phyloP scores from a whole-genome alignment of 345 rosid species.

The Populus euphratica region DNA sequence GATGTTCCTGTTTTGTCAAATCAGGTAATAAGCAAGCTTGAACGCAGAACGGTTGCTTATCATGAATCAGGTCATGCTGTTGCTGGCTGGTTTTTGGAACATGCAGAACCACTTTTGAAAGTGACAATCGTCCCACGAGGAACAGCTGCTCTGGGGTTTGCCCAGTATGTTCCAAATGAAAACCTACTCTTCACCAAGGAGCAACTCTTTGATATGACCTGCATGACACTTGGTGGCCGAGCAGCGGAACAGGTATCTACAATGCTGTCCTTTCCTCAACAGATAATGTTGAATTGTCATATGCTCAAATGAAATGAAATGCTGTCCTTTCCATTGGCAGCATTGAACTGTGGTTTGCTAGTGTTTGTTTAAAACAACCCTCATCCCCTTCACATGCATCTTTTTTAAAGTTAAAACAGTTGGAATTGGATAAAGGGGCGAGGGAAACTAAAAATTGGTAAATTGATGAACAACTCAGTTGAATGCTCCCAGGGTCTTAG shows the following conservation, averaged over 20 bases:
- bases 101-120: slow-evolving; percentile 82
- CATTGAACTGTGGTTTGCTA: background rate
- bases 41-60: slow-evolving; percentile 76
- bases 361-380: background rate
- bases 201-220: slow-evolving; percentile 85
- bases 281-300: background rate
- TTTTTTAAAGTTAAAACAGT: background rate
- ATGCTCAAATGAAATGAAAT: background rate
- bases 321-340: background rate
- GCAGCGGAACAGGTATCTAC: slow-evolving; percentile 78
- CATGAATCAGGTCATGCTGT: slow-evolving; percentile 97
- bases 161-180: slow-evolving; percentile 88
- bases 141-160: slow-evolving; percentile 90
- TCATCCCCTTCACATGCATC: background rate
- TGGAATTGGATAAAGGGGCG: background rate
- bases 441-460: background rate
- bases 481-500: background rate
- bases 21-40: slow-evolving; percentile 78
- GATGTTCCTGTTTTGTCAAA: background rate
- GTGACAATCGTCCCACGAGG: slow-evolving; percentile 97
- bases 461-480: background rate
- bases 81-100: slow-evolving; percentile 89
- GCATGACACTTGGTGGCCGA: slow-evolving; percentile 96
- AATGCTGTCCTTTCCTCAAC: background rate
- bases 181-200: slow-evolving; percentile 92